A percentile compares a stretch with the other conserved stretches of the same genome.
Evolutionary conservation across 805 yeast genomes (phyloP).

Genomic region (Barnettozyma sucrosica): DNA sequence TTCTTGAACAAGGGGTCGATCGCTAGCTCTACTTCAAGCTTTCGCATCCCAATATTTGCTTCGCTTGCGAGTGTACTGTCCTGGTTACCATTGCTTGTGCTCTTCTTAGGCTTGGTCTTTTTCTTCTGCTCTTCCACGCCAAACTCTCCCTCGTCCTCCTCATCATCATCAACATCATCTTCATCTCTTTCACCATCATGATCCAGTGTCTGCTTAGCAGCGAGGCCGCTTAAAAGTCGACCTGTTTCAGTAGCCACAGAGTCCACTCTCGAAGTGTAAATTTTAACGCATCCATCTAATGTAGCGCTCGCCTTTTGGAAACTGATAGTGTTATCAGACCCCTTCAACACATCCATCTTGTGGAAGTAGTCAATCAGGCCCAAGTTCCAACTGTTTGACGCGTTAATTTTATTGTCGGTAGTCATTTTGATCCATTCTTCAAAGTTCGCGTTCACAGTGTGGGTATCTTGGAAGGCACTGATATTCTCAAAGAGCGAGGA

Average conservation of each 20-base stretch:
- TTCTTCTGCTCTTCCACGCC: neutral
- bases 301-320: constrained; percentile 90
- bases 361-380: constrained; percentile 89
- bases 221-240: constrained; percentile 49
- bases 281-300: constrained; percentile 89
- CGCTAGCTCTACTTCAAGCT: constrained; percentile 55
- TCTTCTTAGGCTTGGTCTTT: constrained; percentile 28
- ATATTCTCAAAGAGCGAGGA: neutral
- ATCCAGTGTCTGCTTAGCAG: constrained; percentile 33
- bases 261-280: constrained; percentile 88
- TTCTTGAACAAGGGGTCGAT: constrained; percentile 74
- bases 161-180: constrained; percentile 24
- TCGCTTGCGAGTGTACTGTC: constrained; percentile 48
- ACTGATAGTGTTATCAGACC: constrained; percentile 70
- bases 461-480: constrained; percentile 25
- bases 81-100: constrained; percentile 18
- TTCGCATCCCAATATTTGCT: constrained; percentile 40
- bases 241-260: constrained; percentile 91
- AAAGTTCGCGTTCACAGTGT: constrained; percentile 38
- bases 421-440: constrained; percentile 29
- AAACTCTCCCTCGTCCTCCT: constrained; percentile 4
- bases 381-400: constrained; percentile 83
- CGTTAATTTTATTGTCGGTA: constrained; percentile 55
- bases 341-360: constrained; percentile 68
- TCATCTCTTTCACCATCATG: constrained; percentile 21